A percentile compares a stretch with the other conserved stretches of the same genome.
phyloP scores from a whole-genome alignment of 1,284 basidiomycete species.

The Hymenochaete sp. region DNA sequence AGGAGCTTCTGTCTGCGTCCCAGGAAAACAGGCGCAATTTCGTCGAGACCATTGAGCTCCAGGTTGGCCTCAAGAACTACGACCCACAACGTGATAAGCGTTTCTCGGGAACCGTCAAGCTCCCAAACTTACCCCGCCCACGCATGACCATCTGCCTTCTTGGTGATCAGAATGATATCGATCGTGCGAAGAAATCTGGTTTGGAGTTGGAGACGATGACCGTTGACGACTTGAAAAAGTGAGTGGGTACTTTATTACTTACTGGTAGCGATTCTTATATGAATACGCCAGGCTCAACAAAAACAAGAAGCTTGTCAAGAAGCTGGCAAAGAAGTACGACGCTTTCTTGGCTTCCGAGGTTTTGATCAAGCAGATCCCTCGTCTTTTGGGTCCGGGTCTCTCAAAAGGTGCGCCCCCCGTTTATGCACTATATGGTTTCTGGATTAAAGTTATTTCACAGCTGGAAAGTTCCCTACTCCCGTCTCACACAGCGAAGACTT shows the following conservation, averaged over 20 bases:
- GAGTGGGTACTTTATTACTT: conserved; percentile 22
- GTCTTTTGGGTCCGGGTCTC: conserved; percentile 98
- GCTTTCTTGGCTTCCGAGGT: conserved; percentile 98
- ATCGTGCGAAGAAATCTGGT: conserved; percentile 95
- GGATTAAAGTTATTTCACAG: conserved; percentile 31
- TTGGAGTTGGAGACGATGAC: conserved; percentile 99
- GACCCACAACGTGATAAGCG: conserved; percentile 93
- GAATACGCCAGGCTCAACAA: conserved; percentile 73
- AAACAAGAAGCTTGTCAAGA: conserved; percentile 99
- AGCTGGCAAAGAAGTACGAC: conserved; percentile 99
- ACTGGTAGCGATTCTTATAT: neutral
- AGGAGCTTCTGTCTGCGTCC: conserved; percentile 71
- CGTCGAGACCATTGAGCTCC: conserved; percentile 90
- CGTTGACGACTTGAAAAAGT: conserved; percentile 99
- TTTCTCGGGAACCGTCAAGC: conserved; percentile 97
- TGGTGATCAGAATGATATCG: conserved; percentile 97
- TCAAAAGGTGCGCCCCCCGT: conserved; percentile 69
- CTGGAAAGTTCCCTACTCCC: conserved; percentile 99
- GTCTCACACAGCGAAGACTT: conserved; percentile 93
- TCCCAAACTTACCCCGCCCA: conserved; percentile 94
- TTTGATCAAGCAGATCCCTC: conserved; percentile 99
- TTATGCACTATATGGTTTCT: neutral
- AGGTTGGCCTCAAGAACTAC: conserved; percentile 98
- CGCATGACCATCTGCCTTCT: conserved; percentile 99
- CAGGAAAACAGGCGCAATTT: conserved; percentile 83